A percentile compares a stretch with the other conserved stretches of the same genome.
Evolutionary conservation across 805 yeast species (phyloP).

Genomic region (Grigorovia yakushimaensis): DNA sequence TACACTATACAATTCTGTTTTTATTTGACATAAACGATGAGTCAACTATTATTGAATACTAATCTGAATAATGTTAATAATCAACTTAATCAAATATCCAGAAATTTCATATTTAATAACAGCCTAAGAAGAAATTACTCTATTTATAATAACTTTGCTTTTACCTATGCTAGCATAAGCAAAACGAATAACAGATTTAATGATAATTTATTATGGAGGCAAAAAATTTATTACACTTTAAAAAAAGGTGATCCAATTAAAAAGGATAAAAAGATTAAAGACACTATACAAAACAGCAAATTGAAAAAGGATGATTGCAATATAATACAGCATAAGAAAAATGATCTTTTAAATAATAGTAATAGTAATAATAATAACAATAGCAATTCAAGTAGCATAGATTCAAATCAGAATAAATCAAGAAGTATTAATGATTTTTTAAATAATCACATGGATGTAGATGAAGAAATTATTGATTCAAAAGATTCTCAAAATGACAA

Average conservation of each 20-base stretch:
- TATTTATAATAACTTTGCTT: too few relatives aligned
- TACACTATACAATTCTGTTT: too few relatives aligned
- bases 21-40: too few relatives aligned
- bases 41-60: too few relatives aligned
- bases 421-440: background rate
- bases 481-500: background rate
- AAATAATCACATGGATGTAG: background rate
- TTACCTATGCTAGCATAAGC: too few relatives aligned
- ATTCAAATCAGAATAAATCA: background rate
- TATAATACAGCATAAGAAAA: too few relatives aligned
- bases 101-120: too few relatives aligned
- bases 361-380: background rate
- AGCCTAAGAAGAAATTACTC: background rate
- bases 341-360: background rate
- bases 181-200: constrained; percentile 1
- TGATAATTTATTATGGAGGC: constrained; percentile 1
- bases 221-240: background rate
- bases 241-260: background rate
- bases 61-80: too few relatives aligned
- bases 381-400: background rate
- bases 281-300: background rate
- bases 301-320: background rate
- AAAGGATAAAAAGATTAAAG: background rate
- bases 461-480: background rate
- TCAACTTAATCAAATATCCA: too few relatives aligned